Percentiles rank a stretch among this genome's conserved stretches.
Evolutionary conservation across 2,329 filamentous ascomycete genomes (phyloP).

Genomic region (Biscogniauxia mediterranea): DNA sequence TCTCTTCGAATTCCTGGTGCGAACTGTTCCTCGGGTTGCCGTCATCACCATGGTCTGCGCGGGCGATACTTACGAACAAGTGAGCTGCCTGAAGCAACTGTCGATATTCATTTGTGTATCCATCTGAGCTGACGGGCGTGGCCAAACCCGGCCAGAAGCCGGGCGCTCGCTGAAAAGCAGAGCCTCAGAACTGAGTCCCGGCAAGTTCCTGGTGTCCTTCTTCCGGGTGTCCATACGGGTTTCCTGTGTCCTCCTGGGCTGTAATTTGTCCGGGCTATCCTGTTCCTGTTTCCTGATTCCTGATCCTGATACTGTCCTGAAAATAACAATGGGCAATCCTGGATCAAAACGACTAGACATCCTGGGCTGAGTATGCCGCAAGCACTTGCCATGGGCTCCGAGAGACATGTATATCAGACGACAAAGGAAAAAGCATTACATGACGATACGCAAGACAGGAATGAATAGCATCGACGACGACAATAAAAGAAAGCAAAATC

Average conservation of each 20-base stretch:
- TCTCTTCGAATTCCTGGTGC: slow-evolving; percentile 14
- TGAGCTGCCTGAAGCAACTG: not conserved
- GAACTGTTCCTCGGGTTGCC: slow-evolving; percentile 17
- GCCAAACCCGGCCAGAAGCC: slow-evolving; percentile 18
- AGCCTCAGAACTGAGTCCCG: slow-evolving; percentile 25
- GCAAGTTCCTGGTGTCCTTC: slow-evolving; percentile 15
- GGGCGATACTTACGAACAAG: slow-evolving; percentile 40
- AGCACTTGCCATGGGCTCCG: slow-evolving; percentile 26
- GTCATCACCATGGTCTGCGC: slow-evolving; percentile 25
- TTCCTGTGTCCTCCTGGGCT: slow-evolving; percentile 20
- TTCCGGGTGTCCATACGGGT: slow-evolving; percentile 18
- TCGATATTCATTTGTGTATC: slow-evolving; percentile 27
- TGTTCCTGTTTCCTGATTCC: slow-evolving; percentile 12
- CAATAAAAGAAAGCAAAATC: slow-evolving; percentile 21
- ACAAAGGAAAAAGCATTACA: slow-evolving; percentile 30
- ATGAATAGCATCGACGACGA: too few relatives aligned
- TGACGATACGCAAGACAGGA: slow-evolving; percentile 32
- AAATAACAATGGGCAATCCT: slow-evolving; percentile 12
- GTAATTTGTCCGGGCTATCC: slow-evolving; percentile 17
- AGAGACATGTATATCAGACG: slow-evolving; percentile 11
- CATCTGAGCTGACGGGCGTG: slow-evolving; percentile 29
- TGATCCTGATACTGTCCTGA: slow-evolving; percentile 18
- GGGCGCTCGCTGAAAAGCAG: slow-evolving; percentile 16
- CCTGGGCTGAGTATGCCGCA: slow-evolving; percentile 6
- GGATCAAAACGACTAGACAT: slow-evolving; percentile 7